These are phyloP conservation scores for Fusarium nurragi DNA, from an alignment of 2,329 filamentous ascomycete species.

Conservation along the genomic window DNA sequence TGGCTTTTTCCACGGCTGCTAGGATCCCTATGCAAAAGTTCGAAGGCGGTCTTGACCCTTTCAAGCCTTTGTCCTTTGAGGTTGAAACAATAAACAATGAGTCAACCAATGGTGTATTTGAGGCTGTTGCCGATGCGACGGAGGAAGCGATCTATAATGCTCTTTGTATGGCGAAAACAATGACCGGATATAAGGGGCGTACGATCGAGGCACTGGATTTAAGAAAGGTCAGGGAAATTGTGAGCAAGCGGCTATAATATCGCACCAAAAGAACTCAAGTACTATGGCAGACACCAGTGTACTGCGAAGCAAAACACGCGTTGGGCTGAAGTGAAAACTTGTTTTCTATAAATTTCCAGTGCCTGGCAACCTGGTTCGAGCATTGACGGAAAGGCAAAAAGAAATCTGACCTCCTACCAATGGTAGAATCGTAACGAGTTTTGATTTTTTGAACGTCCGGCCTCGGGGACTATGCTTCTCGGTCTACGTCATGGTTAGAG, in stretches of 20 bases:
- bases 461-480: too few relatives aligned
- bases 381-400: too few relatives aligned
- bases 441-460: too few relatives aligned
- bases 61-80: conserved; percentile 43
- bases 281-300: background rate
- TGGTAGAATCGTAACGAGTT: too few relatives aligned
- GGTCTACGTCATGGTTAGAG: too few relatives aligned
- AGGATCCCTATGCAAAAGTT: conserved; percentile 53
- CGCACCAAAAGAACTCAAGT: background rate
- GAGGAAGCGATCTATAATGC: conserved; percentile 74
- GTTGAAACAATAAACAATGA: conserved; percentile 59
- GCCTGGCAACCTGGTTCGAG: too few relatives aligned
- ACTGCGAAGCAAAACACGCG: fast-evolving
- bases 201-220: conserved; percentile 62
- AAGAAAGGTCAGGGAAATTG: conserved; percentile 56
- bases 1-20: conserved; percentile 72
- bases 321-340: background rate
- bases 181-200: conserved; percentile 61
- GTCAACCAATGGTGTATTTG: conserved; percentile 69
- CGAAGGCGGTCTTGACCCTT: conserved; percentile 51
- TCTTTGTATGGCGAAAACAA: conserved; percentile 67
- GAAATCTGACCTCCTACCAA: too few relatives aligned
- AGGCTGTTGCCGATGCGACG: conserved; percentile 68
- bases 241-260: conserved; percentile 45
- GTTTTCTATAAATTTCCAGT: too few relatives aligned